Evolutionary conservation across 1,284 basidiomycete species (phyloP).

Genomic region (Melampsora abietis-canadensis): DNA sequence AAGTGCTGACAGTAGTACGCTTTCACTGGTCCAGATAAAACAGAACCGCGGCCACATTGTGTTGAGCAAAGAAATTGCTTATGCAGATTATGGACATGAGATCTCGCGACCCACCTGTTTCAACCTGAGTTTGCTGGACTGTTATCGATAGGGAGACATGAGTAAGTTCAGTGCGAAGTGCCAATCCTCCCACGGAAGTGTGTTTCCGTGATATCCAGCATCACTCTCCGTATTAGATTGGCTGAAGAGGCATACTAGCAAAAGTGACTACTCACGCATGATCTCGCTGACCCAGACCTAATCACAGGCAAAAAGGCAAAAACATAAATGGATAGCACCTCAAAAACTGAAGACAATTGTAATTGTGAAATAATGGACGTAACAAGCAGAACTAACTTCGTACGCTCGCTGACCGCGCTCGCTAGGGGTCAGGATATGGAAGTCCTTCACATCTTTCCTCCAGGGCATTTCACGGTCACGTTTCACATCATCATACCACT

Average conservation of each 20-base stretch:
- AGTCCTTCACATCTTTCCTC: slow-evolving; percentile 19
- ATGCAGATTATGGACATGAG: neutral
- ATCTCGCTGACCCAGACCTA: slow-evolving; percentile 43
- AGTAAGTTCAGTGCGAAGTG: neutral
- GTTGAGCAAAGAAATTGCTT: neutral
- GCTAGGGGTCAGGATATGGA: neutral
- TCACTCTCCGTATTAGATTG: neutral
- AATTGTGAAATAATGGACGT: neutral
- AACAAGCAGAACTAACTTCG: slow-evolving; percentile 17
- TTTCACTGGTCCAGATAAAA: slow-evolving; percentile 14
- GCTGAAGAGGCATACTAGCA: neutral
- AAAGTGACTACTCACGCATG: slow-evolving; percentile 25
- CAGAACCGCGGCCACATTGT: neutral
- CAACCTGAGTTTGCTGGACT: slow-evolving; percentile 42
- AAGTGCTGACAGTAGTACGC: slow-evolving; percentile 31
- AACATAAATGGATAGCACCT: neutral
- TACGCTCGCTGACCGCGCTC: slow-evolving; percentile 34
- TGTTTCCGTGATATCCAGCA: neutral
- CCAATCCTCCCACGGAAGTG: neutral
- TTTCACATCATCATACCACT: slow-evolving; percentile 33
- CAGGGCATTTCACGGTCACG: slow-evolving; percentile 35
- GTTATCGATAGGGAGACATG: neutral
- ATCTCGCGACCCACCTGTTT: slow-evolving; percentile 18
- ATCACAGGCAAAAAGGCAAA: neutral
- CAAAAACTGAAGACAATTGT: neutral